Evolutionary conservation across 768 basidiomycete genomes (phyloP).

Genomic region (Artomyces pyxidatus): DNA sequence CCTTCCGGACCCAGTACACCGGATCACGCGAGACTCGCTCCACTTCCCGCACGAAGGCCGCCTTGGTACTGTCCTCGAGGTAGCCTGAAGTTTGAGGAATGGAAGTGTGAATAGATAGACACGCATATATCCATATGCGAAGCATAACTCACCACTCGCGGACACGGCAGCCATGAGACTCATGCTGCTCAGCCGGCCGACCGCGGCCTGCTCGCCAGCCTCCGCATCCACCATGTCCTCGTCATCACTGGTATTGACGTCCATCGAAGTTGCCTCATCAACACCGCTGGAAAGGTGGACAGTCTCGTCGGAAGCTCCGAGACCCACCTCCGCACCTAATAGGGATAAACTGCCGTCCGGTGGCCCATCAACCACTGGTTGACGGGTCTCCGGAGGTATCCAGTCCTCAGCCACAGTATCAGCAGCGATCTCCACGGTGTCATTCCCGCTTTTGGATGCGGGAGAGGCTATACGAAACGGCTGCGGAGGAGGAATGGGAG

Average conservation of each 20-base stretch:
- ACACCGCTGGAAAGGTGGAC: neutral
- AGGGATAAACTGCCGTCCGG: neutral
- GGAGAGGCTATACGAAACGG: no score
- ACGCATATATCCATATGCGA: constrained; percentile 5
- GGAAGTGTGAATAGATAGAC: no score
- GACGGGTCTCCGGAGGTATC: neutral
- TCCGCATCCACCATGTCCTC: constrained; percentile 21
- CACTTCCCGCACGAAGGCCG: constrained; percentile 67
- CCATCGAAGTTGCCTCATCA: constrained; percentile 1
- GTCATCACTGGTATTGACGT: constrained; percentile 1
- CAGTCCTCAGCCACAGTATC: neutral
- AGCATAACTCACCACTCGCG: constrained; percentile 52
- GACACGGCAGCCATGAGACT: constrained; percentile 85
- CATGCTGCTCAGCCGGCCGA: constrained; percentile 88
- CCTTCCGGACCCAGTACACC: constrained; percentile 72
- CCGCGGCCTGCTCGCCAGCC: constrained; percentile 61
- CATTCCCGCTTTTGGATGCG: neutral
- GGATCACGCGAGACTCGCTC: constrained; percentile 57
- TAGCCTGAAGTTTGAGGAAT: no score
- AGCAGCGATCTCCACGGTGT: neutral
- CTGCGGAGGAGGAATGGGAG: neutral
- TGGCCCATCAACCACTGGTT: neutral
- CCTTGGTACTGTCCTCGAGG: constrained; percentile 45
- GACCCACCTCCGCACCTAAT: neutral
- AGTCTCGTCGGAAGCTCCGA: no score